These are phyloP conservation scores for Orbilia ellipsospora DNA, from an alignment of 2,329 filamentous ascomycete species.

Conservation along the genomic window DNA sequence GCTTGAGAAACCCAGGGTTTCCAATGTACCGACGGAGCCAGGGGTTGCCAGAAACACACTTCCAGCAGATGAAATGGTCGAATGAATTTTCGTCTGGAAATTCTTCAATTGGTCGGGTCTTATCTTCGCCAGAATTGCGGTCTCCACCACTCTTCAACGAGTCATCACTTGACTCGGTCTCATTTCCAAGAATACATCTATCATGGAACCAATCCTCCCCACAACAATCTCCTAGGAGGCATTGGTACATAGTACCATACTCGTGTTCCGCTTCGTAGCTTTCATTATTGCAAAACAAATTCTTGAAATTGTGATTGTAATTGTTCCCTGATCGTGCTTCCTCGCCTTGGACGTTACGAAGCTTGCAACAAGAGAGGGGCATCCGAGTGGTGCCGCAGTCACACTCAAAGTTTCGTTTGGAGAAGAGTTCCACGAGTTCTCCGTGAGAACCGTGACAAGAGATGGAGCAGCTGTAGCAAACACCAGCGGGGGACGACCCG, in stretches of 20 bases:
- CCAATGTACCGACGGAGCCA: slow-evolving; percentile 94
- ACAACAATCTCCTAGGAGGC: slow-evolving; percentile 63
- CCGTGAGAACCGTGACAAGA: slow-evolving; percentile 92
- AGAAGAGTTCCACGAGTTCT: slow-evolving; percentile 92
- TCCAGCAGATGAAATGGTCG: slow-evolving; percentile 90
- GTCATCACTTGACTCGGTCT: slow-evolving; percentile 53
- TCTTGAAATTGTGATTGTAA: slow-evolving; percentile 96
- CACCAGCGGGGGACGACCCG: slow-evolving; percentile 74
- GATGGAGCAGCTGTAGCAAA: slow-evolving; percentile 97
- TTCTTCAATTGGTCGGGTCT: slow-evolving; percentile 68
- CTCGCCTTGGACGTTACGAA: slow-evolving; percentile 84
- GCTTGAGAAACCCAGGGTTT: slow-evolving; percentile 78
- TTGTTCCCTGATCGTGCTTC: slow-evolving; percentile 77
- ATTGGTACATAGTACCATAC: slow-evolving; percentile 98
- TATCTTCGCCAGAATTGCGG: slow-evolving; percentile 68
- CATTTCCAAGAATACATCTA: slow-evolving; percentile 54
- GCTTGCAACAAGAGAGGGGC: slow-evolving; percentile 75
- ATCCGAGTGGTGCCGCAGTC: slow-evolving; percentile 92
- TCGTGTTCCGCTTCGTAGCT: slow-evolving; percentile 89
- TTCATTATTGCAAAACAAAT: slow-evolving; percentile 86
- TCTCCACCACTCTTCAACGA: slow-evolving; percentile 52
- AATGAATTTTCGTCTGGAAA: slow-evolving; percentile 93
- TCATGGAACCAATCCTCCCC: slow-evolving; percentile 60
- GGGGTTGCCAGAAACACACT: slow-evolving; percentile 85
- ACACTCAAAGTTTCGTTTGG: slow-evolving; percentile 93